These are phyloP conservation scores for Fusarium nurragi DNA, from an alignment of 2,329 filamentous ascomycete genomes.

Conservation along the genomic window DNA sequence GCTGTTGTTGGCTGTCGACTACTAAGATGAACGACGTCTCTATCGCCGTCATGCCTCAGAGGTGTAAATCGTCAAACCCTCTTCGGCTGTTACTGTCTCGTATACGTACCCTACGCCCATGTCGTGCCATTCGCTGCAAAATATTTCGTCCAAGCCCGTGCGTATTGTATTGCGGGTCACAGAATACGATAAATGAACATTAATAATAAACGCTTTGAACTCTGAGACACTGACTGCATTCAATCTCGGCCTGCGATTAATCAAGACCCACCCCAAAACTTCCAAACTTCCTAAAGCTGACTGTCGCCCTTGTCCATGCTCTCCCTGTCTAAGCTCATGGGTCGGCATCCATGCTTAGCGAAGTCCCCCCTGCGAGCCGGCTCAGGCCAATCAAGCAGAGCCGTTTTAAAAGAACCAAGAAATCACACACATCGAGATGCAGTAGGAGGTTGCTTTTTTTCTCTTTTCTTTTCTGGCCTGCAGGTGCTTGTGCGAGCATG, in stretches of 20 bases:
- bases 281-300: constrained; percentile 2
- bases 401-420: constrained; percentile 24
- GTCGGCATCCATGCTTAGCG: constrained; percentile 22
- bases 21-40: neutral
- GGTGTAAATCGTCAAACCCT: neutral
- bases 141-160: constrained; percentile 6
- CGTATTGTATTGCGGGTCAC: neutral
- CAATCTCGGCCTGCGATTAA: constrained; percentile 38
- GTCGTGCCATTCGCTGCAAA: neutral
- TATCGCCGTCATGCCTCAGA: constrained; percentile 17
- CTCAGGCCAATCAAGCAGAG: constrained; percentile 25
- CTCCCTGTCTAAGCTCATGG: constrained; percentile 14
- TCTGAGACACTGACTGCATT: constrained; percentile 4
- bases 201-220: neutral
- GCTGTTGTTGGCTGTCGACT: constrained; percentile 4
- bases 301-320: constrained; percentile 16
- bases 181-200: constrained; percentile 9
- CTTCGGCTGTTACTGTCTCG: neutral
- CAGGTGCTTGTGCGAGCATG: neutral
- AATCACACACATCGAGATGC: constrained; percentile 22
- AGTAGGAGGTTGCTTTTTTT: neutral
- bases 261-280: neutral
- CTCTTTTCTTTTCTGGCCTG: too few species aligned
- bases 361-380: constrained; percentile 9
- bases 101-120: neutral